Evolutionary conservation across 2,329 filamentous ascomycete species (phyloP), one percentile per base, ranked within the genome.

Genomic region (Arthrocladium fulminans): DNA sequence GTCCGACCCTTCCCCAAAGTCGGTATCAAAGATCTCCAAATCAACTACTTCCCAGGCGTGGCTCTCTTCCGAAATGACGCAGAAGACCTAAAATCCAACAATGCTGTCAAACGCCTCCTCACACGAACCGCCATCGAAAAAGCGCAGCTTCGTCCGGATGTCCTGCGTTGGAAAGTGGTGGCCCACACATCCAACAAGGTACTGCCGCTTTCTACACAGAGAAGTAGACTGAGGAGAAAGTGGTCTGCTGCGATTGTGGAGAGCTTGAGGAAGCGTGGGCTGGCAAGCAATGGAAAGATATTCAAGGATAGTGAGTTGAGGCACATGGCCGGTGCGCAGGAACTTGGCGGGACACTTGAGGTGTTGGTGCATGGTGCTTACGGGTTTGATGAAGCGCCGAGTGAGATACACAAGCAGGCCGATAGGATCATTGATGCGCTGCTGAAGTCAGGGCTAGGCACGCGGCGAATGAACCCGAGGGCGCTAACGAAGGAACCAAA

Each of bases 91-190:
- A 3, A 15, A 12, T 22, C 19, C 20, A 45, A 35, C 15, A 34
- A 34, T 23, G 3, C 20, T 12, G 15, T 29, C 12, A 15, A 22
- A 22, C 42, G 27, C 3, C 42, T 34, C 15, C n/a, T n/a, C 12
- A 13, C 12, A 6, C 5, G n/a, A n/a, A 17, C 17, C 7, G 20
- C 17, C 3, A 27, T 45, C n/a, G n/a, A 34, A 4, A 23, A 45
- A 12, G 29, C 42, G 24, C 63, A 67, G 17, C 32, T 7, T n/a
- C 32, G 13, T 34, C 62, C 60, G 8, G 62, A 67, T 56, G 63
- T 62, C 27, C 63, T 80, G 15, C 74, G 74, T 68, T 76, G 72
- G 70, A 60, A 62, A 13, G 66, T 73, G 4, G 57, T 67, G 49
- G 45, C 61, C 49, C 52, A 62, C 45, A 51, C 57, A 51, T 46